Percentiles rank a stretch among this genome's conserved stretches.
Conservation (phyloP, 352 stramenopile genomes). For the Phytophthora europaea region DNA sequence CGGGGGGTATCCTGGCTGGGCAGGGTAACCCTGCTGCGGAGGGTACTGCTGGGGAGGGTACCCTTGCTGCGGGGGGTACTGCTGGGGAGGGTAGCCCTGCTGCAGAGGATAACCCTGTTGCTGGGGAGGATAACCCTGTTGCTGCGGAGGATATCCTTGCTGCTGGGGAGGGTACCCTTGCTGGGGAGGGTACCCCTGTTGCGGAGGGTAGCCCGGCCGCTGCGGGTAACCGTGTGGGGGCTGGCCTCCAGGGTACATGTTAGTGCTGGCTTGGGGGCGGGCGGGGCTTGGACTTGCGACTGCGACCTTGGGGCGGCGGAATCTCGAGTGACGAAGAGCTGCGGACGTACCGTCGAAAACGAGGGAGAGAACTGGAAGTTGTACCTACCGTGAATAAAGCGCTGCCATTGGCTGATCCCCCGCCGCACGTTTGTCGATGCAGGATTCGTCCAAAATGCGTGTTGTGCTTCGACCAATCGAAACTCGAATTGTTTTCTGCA, state of each 20-base stretch:
- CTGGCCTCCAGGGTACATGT: slow-evolving; percentile 37
- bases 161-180: slow-evolving; percentile 45
- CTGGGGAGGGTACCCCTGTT: slow-evolving; percentile 43
- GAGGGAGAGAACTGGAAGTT: slow-evolving; percentile 8
- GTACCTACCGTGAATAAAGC: slow-evolving; percentile 11
- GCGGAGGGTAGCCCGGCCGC: slow-evolving; percentile 45
- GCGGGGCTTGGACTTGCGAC: neutral
- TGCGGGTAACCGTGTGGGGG: slow-evolving; percentile 37
- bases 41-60: slow-evolving; percentile 54
- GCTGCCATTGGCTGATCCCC: slow-evolving; percentile 20
- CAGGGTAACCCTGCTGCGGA: slow-evolving; percentile 35
- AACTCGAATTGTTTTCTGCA: neutral
- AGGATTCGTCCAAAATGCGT: slow-evolving; percentile 18
- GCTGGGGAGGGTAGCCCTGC: slow-evolving; percentile 43
- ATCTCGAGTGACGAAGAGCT: neutral
- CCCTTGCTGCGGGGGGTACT: slow-evolving; percentile 45
- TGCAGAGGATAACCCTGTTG: slow-evolving; percentile 19
- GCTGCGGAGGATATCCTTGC: slow-evolving; percentile 46
- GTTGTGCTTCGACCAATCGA: neutral
- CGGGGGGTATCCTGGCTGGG: too few relatives aligned
- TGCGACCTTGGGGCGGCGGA: neutral
- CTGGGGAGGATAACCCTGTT: slow-evolving; percentile 20
- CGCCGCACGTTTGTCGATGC: neutral
- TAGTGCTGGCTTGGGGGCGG: slow-evolving; percentile 13
- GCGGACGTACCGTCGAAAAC: slow-evolving; percentile 21